Base-by-base conservation (phyloP, 2,329 filamentous ascomycete genomes). In the Fusarium sp. region DNA sequence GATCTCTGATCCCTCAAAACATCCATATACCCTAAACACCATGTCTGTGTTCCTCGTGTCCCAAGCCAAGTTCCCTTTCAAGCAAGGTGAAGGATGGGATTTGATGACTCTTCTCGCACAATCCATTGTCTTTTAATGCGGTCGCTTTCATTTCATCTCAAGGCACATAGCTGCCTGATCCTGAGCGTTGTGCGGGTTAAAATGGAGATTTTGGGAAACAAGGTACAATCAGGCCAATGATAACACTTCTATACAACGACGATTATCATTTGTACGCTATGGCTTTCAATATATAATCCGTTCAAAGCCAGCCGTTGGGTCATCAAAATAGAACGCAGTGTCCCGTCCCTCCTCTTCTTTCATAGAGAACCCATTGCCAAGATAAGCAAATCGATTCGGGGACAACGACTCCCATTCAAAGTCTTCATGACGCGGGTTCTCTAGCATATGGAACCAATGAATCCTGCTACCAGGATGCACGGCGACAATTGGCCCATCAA, bases 301-400 rank as follows among this genome's bases (percentile, higher is more conserved):
- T 9, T 40, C 38, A 40, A 40, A 40, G 9, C 38, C 38, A 11
- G 38, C n/a, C 38, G 17, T 9, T 20, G 38, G 38, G 38, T 20
- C 38, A 40, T 40, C n/a, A 40, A 40, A 40, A 4, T 40, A 40
- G 17, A 40, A 40, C 17, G 38, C 38, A 40, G 38, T 40, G 38
- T 40, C 38, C 38, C 9, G 38, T 9, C 38, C 38, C 17, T 40
- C 38, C 38, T 40, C 17, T 20, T 40, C 38, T 9, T 40, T 40
- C 38, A 20, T 20, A 4, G n/a, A 40, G 17, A 40, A 50, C 9
- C 68, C 66, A 4, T 40, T 69, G 3, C 66, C 66, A 45, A 67
- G 52, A 17, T 58, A 69, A 0, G 47, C 45, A 6, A 67, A 69
- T 4, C 47, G 45, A 10, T 69, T 69, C 0, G 11, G 6, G 4